Conservation (phyloP, 805 yeast genomes). For the Lipomyces orientalis region DNA sequence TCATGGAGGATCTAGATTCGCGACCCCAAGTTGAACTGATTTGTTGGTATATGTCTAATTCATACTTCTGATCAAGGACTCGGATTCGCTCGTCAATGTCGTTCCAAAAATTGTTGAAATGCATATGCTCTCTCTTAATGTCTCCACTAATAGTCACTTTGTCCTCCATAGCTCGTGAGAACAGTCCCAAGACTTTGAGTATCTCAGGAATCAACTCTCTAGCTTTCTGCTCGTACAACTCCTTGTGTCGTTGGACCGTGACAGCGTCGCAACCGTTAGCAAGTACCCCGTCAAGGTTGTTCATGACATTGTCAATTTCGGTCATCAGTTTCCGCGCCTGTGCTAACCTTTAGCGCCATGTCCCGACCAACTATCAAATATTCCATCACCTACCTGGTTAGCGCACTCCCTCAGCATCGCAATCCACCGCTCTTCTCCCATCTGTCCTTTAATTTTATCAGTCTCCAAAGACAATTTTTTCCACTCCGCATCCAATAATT, state of each 20-base stretch:
- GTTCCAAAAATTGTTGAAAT: conserved; percentile 23
- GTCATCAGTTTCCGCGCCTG: conserved; percentile 24
- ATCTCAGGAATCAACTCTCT: conserved; percentile 15
- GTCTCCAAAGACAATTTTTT: conserved; percentile 19
- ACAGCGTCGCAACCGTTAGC: conserved; percentile 1
- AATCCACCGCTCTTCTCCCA: conserved; percentile 35
- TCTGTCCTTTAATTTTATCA: conserved; percentile 1
- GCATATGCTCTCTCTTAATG: conserved; percentile 18
- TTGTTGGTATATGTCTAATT: conserved; percentile 16
- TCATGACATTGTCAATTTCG: conserved; percentile 15
- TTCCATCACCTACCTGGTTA: conserved; percentile 12
- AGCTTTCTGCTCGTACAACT: conserved; percentile 18
- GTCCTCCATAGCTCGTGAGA: conserved; percentile 20
- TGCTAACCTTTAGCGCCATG: neutral
- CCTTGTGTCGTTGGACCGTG: neutral
- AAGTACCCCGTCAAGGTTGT: conserved; percentile 3
- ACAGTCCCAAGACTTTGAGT: conserved; percentile 17
- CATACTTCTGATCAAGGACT: conserved; percentile 22
- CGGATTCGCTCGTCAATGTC: conserved; percentile 24
- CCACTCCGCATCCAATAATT: conserved; percentile 15
- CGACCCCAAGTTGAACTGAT: neutral
- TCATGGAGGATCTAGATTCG: conserved; percentile 19
- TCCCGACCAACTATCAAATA: neutral
- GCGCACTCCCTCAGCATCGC: conserved; percentile 17
- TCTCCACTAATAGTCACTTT: conserved; percentile 14